Base-by-base conservation (phyloP, 352 stramenopile genomes). In the Pythium biforme region DNA sequence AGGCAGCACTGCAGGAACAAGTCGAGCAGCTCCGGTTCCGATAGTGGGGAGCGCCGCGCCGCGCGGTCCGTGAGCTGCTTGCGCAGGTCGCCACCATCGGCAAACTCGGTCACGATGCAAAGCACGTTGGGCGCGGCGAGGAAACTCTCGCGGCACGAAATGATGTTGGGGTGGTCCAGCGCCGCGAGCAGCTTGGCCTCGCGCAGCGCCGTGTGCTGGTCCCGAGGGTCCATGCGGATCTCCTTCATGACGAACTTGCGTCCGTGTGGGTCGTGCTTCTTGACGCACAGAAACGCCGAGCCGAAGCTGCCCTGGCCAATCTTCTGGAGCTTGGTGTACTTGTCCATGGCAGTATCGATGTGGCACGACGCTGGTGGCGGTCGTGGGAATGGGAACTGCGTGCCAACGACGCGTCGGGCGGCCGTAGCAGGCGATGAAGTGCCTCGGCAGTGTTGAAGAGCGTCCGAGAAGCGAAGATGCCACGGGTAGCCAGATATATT, bases 41-140 rank as follows among this genome's bases (percentile, higher is more conserved):
- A 46, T 14, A 86, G 74, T 22, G 52, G 73, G 2, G 37, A 1
- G 31, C 55, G 54, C 1, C 22, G 29, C 5, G 51, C 37, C 14
- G 50, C 52, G 26, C 80, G 74, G 25, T 69, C 66, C 45, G 76
- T 74, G 11, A 95, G 58, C 2, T 76, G 59, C 19, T 85, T 70
- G 41, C 80, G 79, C 22, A 96, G 73, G 46, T 94, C 84, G 3
- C 88, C 88, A 19, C 80, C 80, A 23, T 89, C 81, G 2, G 87
- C 88, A 58, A 88, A 94, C 59, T 95, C 88, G 23, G 90, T 91
- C 20, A 95, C 82, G 52, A 96, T 94, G 50, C 79, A 94, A 8
- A 95, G 67, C n/a, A 92, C 68, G 1, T 68, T 50, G 15, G 68
- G 49, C 11, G 54, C 10, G 10, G 52, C 15, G 27, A 89, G 17